Base-by-base conservation (phyloP, 2,329 filamentous ascomycete genomes). In the Fusarium hostae region DNA sequence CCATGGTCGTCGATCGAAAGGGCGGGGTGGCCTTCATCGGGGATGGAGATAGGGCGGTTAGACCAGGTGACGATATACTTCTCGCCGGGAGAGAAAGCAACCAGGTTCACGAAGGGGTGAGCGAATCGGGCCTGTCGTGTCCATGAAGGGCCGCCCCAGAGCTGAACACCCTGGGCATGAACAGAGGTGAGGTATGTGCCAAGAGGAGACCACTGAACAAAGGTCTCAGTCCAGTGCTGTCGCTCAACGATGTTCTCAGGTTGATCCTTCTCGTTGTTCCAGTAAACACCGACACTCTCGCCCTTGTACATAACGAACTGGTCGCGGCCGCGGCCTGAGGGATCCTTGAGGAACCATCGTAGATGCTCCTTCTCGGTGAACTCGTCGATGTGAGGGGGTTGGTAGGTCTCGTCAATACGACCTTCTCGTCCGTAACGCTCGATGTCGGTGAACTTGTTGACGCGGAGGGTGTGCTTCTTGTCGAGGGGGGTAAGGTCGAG, bases 361-460 rank as follows among this genome's bases (percentile, higher is more conserved):
- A 98, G 85, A 82, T 99, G 96, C 84, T 98, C 95, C 86, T 95
- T 94, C 83, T 98, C 92, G 78, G 89, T 85, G 82, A 98, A 99
- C 13, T 92, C 89, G 75, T 95, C 91, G 74, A 97, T 92, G 76
- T 91, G 85, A 58, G 96, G 96, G 54, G 92, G 86, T 66, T 89
- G 88, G 84, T 98, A 99, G 76, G 95, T 91, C 79, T 99, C 96
- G 75, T 97, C 93, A 77, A 99, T 89, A 74, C 94, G 91, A 75
- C 96, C 96, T 85, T 98, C 96, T 71, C 94, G 90, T 71, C 96
- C 96, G 82, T 94, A 99, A 75, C 96, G 92, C 81, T 99, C 96
- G 79, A 99, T 95, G 81, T 99, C 96, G 78, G 95, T 98, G 78
- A 99, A 88, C 85, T 99, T 99, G 90, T 99, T 99, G 77, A 99